Evolutionary conservation across 1,284 basidiomycete species (phyloP), one percentile per base, ranked within the genome.

Genomic region (Athelia psychrophila): DNA sequence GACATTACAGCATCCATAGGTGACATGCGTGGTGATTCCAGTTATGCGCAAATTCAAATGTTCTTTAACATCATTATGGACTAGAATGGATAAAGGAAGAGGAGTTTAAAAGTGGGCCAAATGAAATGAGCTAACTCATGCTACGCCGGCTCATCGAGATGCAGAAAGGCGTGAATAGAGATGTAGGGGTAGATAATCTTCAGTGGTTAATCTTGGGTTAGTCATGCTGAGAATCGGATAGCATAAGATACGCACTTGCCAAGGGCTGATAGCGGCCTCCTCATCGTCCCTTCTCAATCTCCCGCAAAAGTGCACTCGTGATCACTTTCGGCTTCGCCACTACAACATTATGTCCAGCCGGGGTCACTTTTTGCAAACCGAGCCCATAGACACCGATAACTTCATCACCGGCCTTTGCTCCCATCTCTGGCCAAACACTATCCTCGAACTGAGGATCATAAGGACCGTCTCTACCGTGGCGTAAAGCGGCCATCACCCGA

Each of bases 61-160:
- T 93, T 16, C 77, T 93, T n/a, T 88, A 93, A 68, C 91, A n/a
- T n/a, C n/a, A n/a, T n/a, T n/a, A 93, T 61, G 86, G 82, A 3
- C 65, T 93, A 48, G 64, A 70, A 24, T 93, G 88, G 88, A 88
- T 91, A 83, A 80, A 79, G 48, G 79, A 80, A 32, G 69, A 73
- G 0, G 47, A 56, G 8, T 92, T 93, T 64, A 66, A 70, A 23
- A 64, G 75, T 15, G 73, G 69, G 3, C 64, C 92, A 44, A 71
- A 78, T 23, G 72, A 68, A n/a, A 63, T 65, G 25, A 77, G 79
- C 3, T 71, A 69, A 61, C 71, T 61, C 30, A 89, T 91, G 88
- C 72, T 87, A 55, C 74, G 78, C 30, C 76, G 80, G 36, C 68
- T 92, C 51, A 58, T 89, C 30, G 63, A 66, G 47, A 78, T 91